phyloP scores from a whole-genome alignment of 2,329 filamentous ascomycete genomes.

The Aspergillus costaricaensis region DNA sequence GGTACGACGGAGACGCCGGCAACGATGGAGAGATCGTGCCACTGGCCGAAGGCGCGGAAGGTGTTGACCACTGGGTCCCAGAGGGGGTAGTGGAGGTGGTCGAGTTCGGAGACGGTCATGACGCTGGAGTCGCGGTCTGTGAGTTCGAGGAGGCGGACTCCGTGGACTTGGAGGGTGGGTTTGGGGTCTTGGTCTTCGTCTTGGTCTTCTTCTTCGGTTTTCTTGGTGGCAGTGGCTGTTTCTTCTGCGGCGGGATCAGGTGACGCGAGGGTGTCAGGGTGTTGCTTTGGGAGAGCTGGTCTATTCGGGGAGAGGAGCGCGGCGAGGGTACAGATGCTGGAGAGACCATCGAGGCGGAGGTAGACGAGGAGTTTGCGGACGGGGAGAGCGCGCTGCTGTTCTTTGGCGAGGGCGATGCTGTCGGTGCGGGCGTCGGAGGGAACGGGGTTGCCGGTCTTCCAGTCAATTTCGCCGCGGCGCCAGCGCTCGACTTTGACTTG shows the following conservation, averaged over 20 bases:
- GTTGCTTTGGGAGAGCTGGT: constrained; percentile 35
- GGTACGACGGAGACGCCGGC: constrained; percentile 80
- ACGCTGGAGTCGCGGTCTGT: constrained; percentile 92
- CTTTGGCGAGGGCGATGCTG: constrained; percentile 42
- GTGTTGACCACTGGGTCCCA: constrained; percentile 87
- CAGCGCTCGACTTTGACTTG: constrained; percentile 71
- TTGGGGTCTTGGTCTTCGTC: neutral
- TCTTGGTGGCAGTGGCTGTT: constrained; percentile 15
- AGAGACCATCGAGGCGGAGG: constrained; percentile 80
- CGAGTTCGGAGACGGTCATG: constrained; percentile 85
- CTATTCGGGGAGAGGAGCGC: constrained; percentile 67
- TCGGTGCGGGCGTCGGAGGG: constrained; percentile 46
- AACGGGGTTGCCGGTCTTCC: constrained; percentile 65
- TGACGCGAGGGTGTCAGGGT: constrained; percentile 30
- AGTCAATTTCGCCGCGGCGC: constrained; percentile 87
- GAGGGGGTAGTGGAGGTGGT: constrained; percentile 62
- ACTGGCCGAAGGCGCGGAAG: constrained; percentile 82
- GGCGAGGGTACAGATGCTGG: constrained; percentile 79
- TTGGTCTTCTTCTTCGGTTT: constrained; percentile 19
- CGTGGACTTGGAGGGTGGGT: constrained; percentile 70
- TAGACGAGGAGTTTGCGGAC: constrained; percentile 74
- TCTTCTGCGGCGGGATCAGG: constrained; percentile 29
- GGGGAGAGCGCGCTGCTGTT: constrained; percentile 54
- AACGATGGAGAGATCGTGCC: constrained; percentile 80
- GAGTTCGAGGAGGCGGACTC: constrained; percentile 80